phyloP scores from a whole-genome alignment of 148 eudicot species.

The Nepenthes gracilis region DNA sequence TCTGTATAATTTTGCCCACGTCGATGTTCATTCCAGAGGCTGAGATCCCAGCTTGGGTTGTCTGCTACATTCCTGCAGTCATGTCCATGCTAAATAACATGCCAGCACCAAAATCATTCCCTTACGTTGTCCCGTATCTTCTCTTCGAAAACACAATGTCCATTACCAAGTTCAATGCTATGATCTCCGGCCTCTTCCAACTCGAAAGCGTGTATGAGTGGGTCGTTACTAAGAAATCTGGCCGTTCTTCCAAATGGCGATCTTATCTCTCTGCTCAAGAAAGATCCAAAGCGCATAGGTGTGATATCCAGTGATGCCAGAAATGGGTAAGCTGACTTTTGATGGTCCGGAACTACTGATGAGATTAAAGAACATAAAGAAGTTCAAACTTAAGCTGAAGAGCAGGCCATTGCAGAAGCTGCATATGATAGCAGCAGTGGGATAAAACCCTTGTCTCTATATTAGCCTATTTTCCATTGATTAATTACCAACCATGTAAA shows the following conservation, averaged over 20 bases:
- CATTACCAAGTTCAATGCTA: constrained; percentile 93
- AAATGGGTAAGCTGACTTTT: too few species aligned
- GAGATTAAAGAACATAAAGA: too few species aligned
- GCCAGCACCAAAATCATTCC: constrained; percentile 91
- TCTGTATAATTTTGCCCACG: constrained; percentile 94
- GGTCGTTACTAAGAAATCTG: constrained; percentile 98
- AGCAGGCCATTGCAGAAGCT: too few species aligned
- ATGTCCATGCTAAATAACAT: constrained; percentile 88
- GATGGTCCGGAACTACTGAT: too few species aligned
- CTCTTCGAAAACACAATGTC: constrained; percentile 99
- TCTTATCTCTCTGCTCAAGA: constrained; percentile 39
- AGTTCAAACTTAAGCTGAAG: too few species aligned
- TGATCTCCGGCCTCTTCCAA: constrained; percentile 94
- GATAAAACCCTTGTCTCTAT: too few species aligned
- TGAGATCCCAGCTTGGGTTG: constrained; percentile 83
- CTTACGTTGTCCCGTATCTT: constrained; percentile 92
- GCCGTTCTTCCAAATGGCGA: constrained; percentile 97
- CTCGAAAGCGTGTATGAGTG: constrained; percentile 90
- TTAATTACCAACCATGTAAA: too few species aligned
- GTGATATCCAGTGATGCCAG: too few species aligned
- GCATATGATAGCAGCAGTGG: too few species aligned
- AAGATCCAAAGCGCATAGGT: constrained; percentile 18
- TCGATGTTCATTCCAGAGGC: constrained; percentile 98
- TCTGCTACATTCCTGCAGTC: constrained; percentile 79
- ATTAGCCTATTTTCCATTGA: too few species aligned